Evolutionary conservation across 768 basidiomycete genomes (phyloP), one percentile per base, ranked within the genome.

Genomic region (Sarcomyxa edulis): DNA sequence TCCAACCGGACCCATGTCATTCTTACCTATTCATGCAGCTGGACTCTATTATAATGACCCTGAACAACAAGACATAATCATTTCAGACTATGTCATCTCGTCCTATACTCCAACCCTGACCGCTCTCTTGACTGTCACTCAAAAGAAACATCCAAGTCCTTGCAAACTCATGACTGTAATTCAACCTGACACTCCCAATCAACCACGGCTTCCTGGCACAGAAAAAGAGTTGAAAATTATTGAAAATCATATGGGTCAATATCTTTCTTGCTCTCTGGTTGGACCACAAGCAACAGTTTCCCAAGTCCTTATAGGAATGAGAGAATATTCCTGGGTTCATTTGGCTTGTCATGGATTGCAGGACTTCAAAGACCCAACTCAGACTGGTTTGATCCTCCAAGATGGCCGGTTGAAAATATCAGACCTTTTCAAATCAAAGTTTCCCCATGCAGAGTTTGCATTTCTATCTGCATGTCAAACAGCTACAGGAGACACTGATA

Each of bases 381-480:
- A 58, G 20, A 56, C 50, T 20, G 51, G 44, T 2, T 52, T 55
- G 14, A 30, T 48, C 19, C 39, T 60, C 12, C 43, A 50, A 19
- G 47, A 49, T 22, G 45, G 48, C 7, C 49, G 43, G 14, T 42
- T 58, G 24, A 49, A 50, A 26, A 18, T 60, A 11, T 19, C 53
- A 28, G 39, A 39, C 19, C 42, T 64, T 11, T 47, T 61, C 20
- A 39, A 28, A 40, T 44, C 44, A 3, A 27, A 47, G 32, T 32
- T 63, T 36, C 50, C 52, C 7, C n/a, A 43, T 41, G 51, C 58
- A 16, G 48, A 56, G 30, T 52, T 72, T 27, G 71, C 62, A 0
- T 68, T 71, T 48, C 56, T 74, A 2, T 69, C 71, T 5, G 71
- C 71, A 1, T 74, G 71, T 42, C 57, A 74, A 37, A 72, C 63